phyloP scores from a whole-genome alignment of 176 grass and related monocot species.

The Paspalum notatum region DNA sequence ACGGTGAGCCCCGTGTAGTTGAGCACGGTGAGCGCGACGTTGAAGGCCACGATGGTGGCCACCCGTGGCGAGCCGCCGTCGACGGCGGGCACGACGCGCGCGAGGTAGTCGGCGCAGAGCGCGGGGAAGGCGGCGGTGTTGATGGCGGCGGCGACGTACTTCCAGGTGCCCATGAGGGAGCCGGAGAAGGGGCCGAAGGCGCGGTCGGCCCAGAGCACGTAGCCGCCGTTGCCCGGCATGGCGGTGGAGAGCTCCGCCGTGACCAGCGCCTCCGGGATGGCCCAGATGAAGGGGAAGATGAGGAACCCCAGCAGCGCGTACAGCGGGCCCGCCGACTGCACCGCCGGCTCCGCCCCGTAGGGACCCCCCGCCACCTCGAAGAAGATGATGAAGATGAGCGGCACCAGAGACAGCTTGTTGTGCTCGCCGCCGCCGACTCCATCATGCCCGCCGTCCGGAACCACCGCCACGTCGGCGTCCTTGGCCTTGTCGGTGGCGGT shows the following conservation, averaged over 20 bases:
- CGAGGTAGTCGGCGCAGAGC: conserved; percentile 74
- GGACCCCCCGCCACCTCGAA: conserved; percentile 84
- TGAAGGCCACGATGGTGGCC: conserved; percentile 60
- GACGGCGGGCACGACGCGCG: conserved; percentile 55
- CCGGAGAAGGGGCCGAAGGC: conserved; percentile 70
- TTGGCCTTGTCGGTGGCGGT: neutral
- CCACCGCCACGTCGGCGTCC: conserved; percentile 3
- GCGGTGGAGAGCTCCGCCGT: conserved; percentile 77
- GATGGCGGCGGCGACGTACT: conserved; percentile 79
- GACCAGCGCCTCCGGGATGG: conserved; percentile 73
- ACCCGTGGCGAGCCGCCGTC: conserved; percentile 19
- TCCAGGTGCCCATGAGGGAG: conserved; percentile 81
- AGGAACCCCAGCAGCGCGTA: conserved; percentile 71
- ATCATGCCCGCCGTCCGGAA: neutral
- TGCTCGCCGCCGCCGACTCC: neutral
- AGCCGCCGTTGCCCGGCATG: conserved; percentile 83
- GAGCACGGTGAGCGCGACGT: conserved; percentile 52
- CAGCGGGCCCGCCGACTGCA: conserved; percentile 63
- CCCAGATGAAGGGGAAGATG: conserved; percentile 77
- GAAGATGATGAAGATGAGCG: conserved; percentile 89
- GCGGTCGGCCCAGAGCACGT: conserved; percentile 75
- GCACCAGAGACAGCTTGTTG: conserved; percentile 69
- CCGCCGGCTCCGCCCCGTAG: conserved; percentile 77
- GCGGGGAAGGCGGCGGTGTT: conserved; percentile 76
- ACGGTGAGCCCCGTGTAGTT: conserved; percentile 75